phyloP scores from a whole-genome alignment of 352 stramenopile genomes.

The Nothophytophthora sp. region DNA sequence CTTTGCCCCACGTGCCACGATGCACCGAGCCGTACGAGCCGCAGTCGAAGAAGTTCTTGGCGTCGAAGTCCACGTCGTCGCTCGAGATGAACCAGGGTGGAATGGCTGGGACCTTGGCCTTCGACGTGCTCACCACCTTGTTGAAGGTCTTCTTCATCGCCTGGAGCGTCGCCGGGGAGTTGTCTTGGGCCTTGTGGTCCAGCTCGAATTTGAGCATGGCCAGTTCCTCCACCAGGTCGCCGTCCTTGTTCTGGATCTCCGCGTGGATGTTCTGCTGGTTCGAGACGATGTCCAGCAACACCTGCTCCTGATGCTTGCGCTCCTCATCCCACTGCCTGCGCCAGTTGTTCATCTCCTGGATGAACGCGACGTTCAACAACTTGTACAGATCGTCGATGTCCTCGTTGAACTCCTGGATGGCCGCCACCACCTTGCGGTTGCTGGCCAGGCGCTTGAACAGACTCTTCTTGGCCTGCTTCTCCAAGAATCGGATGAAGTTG shows the following conservation, averaged over 20 bases:
- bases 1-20: slow-evolving; percentile 22
- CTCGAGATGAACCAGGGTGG: slow-evolving; percentile 27
- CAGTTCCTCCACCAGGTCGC: slow-evolving; percentile 20
- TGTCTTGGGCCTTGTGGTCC: slow-evolving; percentile 2
- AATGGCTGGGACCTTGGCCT: slow-evolving; percentile 18
- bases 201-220: slow-evolving; percentile 26
- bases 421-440: slow-evolving; percentile 8
- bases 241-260: slow-evolving; percentile 5
- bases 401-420: slow-evolving; percentile 17
- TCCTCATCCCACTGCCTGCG: slow-evolving; percentile 15
- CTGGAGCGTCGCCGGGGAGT: slow-evolving; percentile 7
- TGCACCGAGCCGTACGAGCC: slow-evolving; percentile 14
- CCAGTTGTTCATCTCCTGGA: slow-evolving; percentile 15
- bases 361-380: slow-evolving; percentile 24
- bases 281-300: slow-evolving; percentile 5
- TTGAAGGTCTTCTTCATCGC: slow-evolving; percentile 18
- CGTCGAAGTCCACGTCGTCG: slow-evolving; percentile 27
- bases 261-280: slow-evolving; percentile 8
- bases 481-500: slow-evolving; percentile 17
- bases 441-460: slow-evolving; percentile 12
- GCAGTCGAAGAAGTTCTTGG: slow-evolving; percentile 15
- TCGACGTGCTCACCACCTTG: slow-evolving; percentile 7
- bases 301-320: neutral
- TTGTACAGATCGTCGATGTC: slow-evolving; percentile 21
- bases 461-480: slow-evolving; percentile 21